Base-by-base conservation (phyloP, 208 protist genomes). In the Trypanosoma lewisi region DNA sequence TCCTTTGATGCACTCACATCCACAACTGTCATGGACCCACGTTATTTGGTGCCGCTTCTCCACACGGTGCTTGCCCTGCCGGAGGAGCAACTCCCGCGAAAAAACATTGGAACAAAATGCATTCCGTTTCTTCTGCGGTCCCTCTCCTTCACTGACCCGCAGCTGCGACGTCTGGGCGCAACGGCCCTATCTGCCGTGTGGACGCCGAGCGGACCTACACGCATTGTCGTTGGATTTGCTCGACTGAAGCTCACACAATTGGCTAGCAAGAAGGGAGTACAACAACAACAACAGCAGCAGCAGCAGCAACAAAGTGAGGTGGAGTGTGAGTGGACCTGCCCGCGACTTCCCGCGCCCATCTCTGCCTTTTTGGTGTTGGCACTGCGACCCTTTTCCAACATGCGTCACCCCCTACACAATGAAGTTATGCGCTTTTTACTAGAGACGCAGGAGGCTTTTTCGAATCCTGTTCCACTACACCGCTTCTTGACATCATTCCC, bases 31-130 rank as follows among this genome's bases (percentile, higher is more conserved):
- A 68, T 88, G 27, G 90, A 96, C 62, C 79, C 80, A 19, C 90
- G 90, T 30, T 96, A 93, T 69, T 31, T 96, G 9, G 61, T 93
- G 23, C 90, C 90, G 21, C 78, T 96, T 28, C 33, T 96, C 19
- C 85, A 96, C 17, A 82, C 75, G 31, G 85, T 91, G 8, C 52
- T 79, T n/a, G 55, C 90, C 2, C 47, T 93, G 30, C 82, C 85
- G 6, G 47, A 37, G 7, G 54, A 64, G n/a, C 59, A 63, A 31
- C 55, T 75, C 55, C 68, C 69, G 11, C 73, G 77, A 34, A 69
- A 70, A 14, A 48, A 72, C 27, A 76, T 85, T 47, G 78, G 74
- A 25, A 62, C 73, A 2, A 80, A 82, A 30, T 82, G 74, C 60
- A 74, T 89, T 36, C 82, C 85, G 5, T 45, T 91, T 27, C 69